Evolutionary conservation across 2,329 filamentous ascomycete species (phyloP).

Genomic region (Fusarium solani-melongenae): DNA sequence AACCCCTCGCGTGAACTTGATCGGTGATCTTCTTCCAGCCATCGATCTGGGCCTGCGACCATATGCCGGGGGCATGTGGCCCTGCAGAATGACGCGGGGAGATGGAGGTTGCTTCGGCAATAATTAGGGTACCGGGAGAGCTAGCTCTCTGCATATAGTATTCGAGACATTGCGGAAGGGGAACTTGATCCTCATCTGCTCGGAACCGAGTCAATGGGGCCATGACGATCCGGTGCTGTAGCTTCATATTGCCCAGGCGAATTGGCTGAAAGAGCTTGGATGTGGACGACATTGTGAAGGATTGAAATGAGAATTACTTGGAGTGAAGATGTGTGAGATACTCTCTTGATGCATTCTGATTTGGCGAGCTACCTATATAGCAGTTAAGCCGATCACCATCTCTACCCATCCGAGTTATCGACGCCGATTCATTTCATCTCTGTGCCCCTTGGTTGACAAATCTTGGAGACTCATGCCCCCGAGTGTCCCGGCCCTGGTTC

Average conservation of each 20-base stretch:
- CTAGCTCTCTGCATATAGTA: background rate
- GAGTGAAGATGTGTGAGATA: background rate
- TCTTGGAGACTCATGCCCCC: background rate
- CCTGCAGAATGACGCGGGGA: background rate
- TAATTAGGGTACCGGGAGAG: background rate
- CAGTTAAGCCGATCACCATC: background rate
- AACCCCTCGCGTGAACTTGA: background rate
- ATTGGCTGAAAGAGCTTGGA: background rate
- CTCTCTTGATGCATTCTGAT: background rate
- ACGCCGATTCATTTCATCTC: too few species aligned
- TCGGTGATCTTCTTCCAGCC: background rate
- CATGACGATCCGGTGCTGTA: background rate
- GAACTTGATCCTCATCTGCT: background rate
- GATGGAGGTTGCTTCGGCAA: background rate
- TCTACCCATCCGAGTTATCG: too few species aligned
- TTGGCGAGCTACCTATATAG: background rate
- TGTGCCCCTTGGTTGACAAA: background rate
- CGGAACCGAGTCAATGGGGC: background rate
- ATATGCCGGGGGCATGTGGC: background rate
- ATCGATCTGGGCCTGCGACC: background rate
- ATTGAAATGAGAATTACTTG: background rate
- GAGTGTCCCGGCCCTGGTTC: background rate
- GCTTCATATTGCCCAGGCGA: background rate
- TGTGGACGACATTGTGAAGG: background rate
- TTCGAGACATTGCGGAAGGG: background rate